These are phyloP conservation scores for Rhizophora mangle DNA, from an alignment of 345 rosid species.

Conservation along the genomic window DNA sequence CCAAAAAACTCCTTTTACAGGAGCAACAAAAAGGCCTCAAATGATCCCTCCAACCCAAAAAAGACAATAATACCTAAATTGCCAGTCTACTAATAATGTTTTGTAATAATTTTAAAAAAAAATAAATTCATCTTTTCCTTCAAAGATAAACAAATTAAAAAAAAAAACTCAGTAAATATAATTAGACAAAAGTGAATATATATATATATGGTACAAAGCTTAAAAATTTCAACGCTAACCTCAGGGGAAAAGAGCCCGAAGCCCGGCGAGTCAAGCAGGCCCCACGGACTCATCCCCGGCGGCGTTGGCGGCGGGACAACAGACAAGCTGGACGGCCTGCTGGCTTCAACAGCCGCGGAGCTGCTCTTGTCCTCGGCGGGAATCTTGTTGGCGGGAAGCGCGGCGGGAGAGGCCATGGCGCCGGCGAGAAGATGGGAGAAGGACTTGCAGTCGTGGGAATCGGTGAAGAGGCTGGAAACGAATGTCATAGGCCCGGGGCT, in stretches of 20 bases:
- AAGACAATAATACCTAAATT: no score
- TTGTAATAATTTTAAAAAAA: no score
- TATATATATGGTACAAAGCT: background rate
- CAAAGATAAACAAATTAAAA: background rate
- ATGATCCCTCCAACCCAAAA: no score
- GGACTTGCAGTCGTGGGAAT: conserved; percentile 61
- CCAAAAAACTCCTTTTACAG: no score
- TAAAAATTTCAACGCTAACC: conserved; percentile 29
- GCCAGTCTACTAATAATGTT: no score
- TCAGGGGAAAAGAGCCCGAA: conserved; percentile 56
- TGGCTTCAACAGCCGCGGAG: conserved; percentile 23
- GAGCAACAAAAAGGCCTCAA: no score
- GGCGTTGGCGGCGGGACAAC: conserved; percentile 42
- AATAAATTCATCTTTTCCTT: background rate
- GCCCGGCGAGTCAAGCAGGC: conserved; percentile 65
- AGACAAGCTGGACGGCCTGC: conserved; percentile 47
- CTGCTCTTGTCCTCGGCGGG: conserved; percentile 2
- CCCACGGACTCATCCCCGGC: conserved; percentile 50
- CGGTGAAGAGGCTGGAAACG: conserved; percentile 66
- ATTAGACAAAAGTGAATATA: no score
- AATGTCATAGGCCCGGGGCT: conserved; percentile 94
- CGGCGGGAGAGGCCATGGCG: conserved; percentile 63
- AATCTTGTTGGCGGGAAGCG: conserved; percentile 8
- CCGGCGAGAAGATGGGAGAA: conserved; percentile 88
- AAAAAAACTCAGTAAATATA: background rate